Conservation (phyloP, 1,284 basidiomycete species). For the Trametes pubescens region DNA sequence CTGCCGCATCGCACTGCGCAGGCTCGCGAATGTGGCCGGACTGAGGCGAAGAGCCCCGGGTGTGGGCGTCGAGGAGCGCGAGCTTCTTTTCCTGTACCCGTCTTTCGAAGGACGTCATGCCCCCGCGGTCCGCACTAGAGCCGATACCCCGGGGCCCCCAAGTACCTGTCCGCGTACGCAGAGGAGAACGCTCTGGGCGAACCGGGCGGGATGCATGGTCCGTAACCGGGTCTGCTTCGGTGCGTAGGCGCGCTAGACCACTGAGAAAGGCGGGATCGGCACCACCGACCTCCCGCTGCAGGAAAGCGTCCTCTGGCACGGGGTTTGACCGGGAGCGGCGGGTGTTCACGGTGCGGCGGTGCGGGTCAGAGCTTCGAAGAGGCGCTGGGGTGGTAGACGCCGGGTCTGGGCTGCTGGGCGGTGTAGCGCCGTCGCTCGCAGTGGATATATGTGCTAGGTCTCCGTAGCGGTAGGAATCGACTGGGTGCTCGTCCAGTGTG, state of each 20-base stretch:
- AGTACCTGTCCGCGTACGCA: constrained; percentile 9
- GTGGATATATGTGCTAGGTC: neutral
- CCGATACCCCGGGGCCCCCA: neutral
- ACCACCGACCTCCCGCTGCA: neutral
- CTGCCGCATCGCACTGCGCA: neutral
- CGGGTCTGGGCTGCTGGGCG: neutral
- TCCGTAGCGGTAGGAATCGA: neutral
- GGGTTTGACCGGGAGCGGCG: neutral
- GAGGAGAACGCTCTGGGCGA: constrained; percentile 13
- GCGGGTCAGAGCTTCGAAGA: neutral
- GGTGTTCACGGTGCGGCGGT: constrained; percentile 9
- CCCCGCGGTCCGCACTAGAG: neutral
- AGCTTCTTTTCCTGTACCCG: constrained; percentile 49
- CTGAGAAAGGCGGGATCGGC: neutral
- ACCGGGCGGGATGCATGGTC: neutral
- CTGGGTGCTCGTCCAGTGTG: neutral
- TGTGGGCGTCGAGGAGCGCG: constrained; percentile 26
- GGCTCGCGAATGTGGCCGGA: neutral
- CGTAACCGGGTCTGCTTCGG: neutral
- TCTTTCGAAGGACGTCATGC: constrained; percentile 43
- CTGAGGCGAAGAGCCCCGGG: neutral
- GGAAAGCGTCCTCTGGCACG: neutral
- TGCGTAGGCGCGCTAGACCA: neutral
- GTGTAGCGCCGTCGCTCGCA: neutral
- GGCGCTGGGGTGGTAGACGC: neutral